Conservation (phyloP, 2,329 filamentous ascomycete genomes). For the Huntiella omanensis region DNA sequence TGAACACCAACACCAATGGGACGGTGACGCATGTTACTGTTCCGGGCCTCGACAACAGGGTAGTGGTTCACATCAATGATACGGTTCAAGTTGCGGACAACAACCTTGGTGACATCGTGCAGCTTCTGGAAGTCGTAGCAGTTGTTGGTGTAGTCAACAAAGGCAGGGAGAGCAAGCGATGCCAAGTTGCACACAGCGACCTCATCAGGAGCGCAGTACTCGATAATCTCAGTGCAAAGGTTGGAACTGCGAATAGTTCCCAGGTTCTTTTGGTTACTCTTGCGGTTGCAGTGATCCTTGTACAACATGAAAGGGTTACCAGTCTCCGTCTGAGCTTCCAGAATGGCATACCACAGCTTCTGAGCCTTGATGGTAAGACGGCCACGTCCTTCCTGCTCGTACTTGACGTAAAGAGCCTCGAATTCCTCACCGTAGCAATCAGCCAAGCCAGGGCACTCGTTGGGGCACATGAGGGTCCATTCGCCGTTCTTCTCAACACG, state of each 20-base stretch:
- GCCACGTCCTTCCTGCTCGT: constrained; percentile 73
- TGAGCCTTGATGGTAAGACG: constrained; percentile 88
- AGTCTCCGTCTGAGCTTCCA: constrained; percentile 96
- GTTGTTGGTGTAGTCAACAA: constrained; percentile 68
- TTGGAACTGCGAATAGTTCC: constrained; percentile 98
- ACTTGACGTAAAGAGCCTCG: constrained; percentile 80
- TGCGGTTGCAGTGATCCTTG: constrained; percentile 95
- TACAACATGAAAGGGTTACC: constrained; percentile 99
- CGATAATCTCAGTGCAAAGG: constrained; percentile 94
- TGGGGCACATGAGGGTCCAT: constrained; percentile 97
- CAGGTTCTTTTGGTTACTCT: constrained; percentile 99
- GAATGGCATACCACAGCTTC: constrained; percentile 98
- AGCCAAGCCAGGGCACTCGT: constrained; percentile 83
- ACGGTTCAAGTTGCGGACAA: constrained; percentile 80
- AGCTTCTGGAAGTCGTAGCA: constrained; percentile 92
- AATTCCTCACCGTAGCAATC: constrained; percentile 98
- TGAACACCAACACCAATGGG: constrained; percentile 94
- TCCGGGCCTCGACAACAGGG: constrained; percentile 80
- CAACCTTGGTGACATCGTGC: constrained; percentile 80
- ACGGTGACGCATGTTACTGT: constrained; percentile 93
- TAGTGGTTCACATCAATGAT: constrained; percentile 98
- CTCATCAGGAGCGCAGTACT: constrained; percentile 94
- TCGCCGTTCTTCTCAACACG: constrained; percentile 90
- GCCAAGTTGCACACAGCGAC: constrained; percentile 97
- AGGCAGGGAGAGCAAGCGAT: constrained; percentile 79